Base-by-base conservation (phyloP, 1,284 basidiomycete species). In the Ganoderma boninense region DNA sequence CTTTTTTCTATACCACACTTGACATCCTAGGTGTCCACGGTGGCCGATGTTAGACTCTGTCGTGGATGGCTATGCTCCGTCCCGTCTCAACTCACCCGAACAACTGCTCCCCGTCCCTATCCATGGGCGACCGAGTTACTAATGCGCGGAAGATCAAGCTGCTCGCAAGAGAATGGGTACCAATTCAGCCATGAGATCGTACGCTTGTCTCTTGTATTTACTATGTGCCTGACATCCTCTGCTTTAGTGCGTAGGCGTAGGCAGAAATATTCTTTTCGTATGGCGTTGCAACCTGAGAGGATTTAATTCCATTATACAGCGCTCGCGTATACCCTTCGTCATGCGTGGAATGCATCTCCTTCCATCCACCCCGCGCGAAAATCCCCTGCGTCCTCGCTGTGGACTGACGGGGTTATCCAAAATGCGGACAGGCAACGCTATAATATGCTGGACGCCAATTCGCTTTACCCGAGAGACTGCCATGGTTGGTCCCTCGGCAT, bases 111-210 rank as follows among this genome's bases (percentile, higher is more conserved):
- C 18, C 74, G 72, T 73, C 71, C 71, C 59, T 68, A 38, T 29
- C 59, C 23, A 74, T 75, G 75, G 75, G 68, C 69, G 74, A 67
- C 20, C 26, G 76, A 76, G 75, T 78, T 76, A 78, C 74, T 76
- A 76, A 76, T 73, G 71, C 73, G 75, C 76, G 74, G 75, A 66
- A 78, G 69, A 77, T 43, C 56, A 68, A 75, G 52, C 23, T 59
- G 29, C 26, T 20, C 23, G n/a, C 32, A 11, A 38, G 16, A 60
- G 46, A 60, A 71, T n/a, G n/a, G 74, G 71, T 72, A 76, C 67
- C 56, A 74, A 72, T 75, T 73, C 71, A 76, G 69, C 71, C 73
- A 66, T 62, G 64, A 68, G 74, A 66, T 40, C 52, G 49, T 66
- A 18, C 54, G 56, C 65, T 57, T 64, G 67, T 71, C 74, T 73